Evolutionary conservation across 2,329 filamentous ascomycete species (phyloP).

Genomic region (Penicillium sp.): DNA sequence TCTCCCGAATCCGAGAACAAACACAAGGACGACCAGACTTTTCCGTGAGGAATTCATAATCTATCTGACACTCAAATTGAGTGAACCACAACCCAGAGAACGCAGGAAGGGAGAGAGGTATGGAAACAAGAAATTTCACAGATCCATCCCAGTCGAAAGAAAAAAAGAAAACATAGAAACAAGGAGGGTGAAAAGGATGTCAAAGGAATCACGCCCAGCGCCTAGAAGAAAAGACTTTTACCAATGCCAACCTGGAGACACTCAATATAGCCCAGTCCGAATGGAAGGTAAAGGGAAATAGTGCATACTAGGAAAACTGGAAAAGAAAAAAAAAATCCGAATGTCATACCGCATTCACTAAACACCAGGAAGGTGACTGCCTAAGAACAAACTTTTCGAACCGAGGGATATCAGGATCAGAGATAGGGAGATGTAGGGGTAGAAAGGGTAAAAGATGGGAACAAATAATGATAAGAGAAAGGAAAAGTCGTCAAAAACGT

Average conservation of each 20-base stretch:
- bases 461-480: constrained; percentile 21
- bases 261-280: neutral
- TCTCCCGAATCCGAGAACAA: constrained; percentile 3
- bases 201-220: constrained; percentile 13
- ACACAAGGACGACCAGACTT: constrained; percentile 2
- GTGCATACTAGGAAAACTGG: constrained; percentile 6
- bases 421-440: constrained; percentile 18
- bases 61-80: constrained; percentile 16
- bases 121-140: constrained; percentile 10
- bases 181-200: neutral
- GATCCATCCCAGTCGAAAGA: constrained; percentile 8
- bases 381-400: constrained; percentile 36
- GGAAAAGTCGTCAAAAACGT: constrained; percentile 32
- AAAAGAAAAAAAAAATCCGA: constrained; percentile 16
- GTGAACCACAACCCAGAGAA: neutral
- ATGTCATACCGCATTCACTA: constrained; percentile 28
- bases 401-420: constrained; percentile 37
- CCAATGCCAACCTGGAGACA: constrained; percentile 6
- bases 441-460: constrained; percentile 18
- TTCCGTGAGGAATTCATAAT: constrained; percentile 15
- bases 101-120: neutral
- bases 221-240: constrained; percentile 17
- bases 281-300: neutral
- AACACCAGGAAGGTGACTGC: constrained; percentile 26
- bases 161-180: constrained; percentile 1